Percentiles rank a stretch among this genome's conserved stretches.
Evolutionary conservation across 176 grass and related monocot species (phyloP).

Genomic region (Raddia distichophylla): DNA sequence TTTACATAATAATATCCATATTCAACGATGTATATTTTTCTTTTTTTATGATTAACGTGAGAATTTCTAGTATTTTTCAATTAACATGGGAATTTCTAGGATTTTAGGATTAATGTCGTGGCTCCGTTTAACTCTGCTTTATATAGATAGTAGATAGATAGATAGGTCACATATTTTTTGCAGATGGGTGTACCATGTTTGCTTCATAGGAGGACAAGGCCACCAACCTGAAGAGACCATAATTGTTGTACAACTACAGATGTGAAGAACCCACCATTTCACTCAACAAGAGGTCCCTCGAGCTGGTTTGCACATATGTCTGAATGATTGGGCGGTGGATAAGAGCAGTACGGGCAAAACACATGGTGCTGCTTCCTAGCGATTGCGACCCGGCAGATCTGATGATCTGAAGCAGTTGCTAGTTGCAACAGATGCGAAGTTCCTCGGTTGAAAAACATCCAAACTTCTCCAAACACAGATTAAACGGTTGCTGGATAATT

Average conservation of each 20-base stretch:
- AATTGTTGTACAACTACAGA: constrained; percentile 6
- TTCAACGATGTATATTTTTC: too few relatives aligned
- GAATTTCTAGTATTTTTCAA: too few relatives aligned
- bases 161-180: too few relatives aligned
- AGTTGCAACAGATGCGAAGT: neutral
- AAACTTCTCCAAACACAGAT: neutral
- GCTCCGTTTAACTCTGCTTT: too few relatives aligned
- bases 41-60: too few relatives aligned
- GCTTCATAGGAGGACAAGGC: neutral
- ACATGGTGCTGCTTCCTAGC: constrained; percentile 44
- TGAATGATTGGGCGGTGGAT: constrained; percentile 47
- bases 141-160: too few relatives aligned
- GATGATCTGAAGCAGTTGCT: constrained; percentile 33
- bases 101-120: too few relatives aligned
- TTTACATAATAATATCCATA: too few relatives aligned
- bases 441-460: neutral
- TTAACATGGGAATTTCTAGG: too few relatives aligned
- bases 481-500: neutral
- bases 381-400: constrained; percentile 35
- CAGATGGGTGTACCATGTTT: neutral
- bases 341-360: constrained; percentile 35
- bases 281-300: constrained; percentile 18
- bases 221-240: constrained; percentile 7
- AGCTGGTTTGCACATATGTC: constrained; percentile 5
- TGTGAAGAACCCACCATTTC: constrained; percentile 15